Base-by-base conservation (phyloP, 176 grass and related monocot species). In the Microstegium vimineum region DNA sequence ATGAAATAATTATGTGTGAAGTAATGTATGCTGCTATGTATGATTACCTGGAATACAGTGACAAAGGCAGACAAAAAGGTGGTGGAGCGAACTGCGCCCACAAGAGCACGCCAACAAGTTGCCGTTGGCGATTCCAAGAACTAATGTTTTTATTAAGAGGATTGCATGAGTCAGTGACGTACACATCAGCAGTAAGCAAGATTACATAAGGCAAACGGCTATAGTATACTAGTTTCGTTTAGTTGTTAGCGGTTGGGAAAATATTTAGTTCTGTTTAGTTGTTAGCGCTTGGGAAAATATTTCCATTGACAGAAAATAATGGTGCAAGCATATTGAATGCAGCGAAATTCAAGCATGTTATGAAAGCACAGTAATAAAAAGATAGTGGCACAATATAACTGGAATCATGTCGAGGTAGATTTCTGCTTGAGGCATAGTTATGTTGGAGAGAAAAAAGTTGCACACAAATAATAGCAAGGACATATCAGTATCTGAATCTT, bases 11-110 rank as follows among this genome's bases (percentile, higher is more conserved):
- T 74, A 82, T 30, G 22, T 10, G 35, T 66, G 66, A 87, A 80
- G 62, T n/a, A 73, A 62, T 20, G 26, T 22, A 62, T 66, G 34
- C n/a, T 72, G 7, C 69, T 79, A 47, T n/a, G 26, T 10, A 85
- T 74, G 79, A 78, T 82, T 87, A 99, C 96, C 96, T 99, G 96
- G 83, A 99, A 99, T 35, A 91, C 33, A 59, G 90, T 88, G 51
- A 99, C 93, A 75, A 99, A 99, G 84, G 87, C 87, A 87, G 96
- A 99, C 82, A 99, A 94, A 82, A 95, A 99, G 16, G 93, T 84
- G 27, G 96, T 95, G 69, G 93, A 99, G 59, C 96, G 90, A 81
- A 99, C 91, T 62, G 96, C 92, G 85, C 91, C 96, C 61, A 91
- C 81, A 78, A 95, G 86, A 71, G 96, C 96, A 76, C 91, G 87